Conservation (phyloP, 2,329 filamentous ascomycete species). For the Calonectria hongkongensis region DNA sequence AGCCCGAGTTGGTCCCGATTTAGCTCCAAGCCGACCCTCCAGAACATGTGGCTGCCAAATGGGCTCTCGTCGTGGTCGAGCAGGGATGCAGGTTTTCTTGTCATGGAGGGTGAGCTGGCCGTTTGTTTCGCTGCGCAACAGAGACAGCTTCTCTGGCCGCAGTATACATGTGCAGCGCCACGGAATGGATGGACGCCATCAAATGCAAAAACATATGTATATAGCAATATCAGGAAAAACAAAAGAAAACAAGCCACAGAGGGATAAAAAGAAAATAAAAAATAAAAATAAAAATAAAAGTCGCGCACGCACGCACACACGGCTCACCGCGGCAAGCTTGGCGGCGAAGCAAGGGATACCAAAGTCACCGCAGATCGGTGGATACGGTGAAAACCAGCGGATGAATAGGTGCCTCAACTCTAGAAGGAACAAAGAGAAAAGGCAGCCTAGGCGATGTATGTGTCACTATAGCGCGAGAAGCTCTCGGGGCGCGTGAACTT, state of each 20-base stretch:
- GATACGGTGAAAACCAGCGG: neutral
- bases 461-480: conserved; percentile 13
- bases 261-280: neutral
- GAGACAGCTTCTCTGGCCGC: conserved; percentile 43
- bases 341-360: conserved; percentile 34
- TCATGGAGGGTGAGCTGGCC: conserved; percentile 48
- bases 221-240: conserved; percentile 7
- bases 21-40: conserved; percentile 46
- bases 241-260: neutral
- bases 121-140: conserved; percentile 47
- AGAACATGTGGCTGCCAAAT: conserved; percentile 42
- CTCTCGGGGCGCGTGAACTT: conserved; percentile 19
- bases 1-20: conserved; percentile 46
- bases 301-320: conserved; percentile 47
- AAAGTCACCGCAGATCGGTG: conserved; percentile 15
- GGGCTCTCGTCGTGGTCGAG: conserved; percentile 33
- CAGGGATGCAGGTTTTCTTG: conserved; percentile 32
- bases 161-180: conserved; percentile 15
- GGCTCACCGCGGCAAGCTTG: conserved; percentile 34
- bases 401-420: conserved; percentile 26
- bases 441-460: conserved; percentile 3
- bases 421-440: conserved; percentile 44
- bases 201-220: conserved; percentile 9
- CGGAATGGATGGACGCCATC: conserved; percentile 20
- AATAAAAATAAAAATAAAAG: conserved; percentile 47